These are phyloP conservation scores for Backusella macrospora DNA, from an alignment of 192 early-diverging fungal genomes.

Conservation along the genomic window DNA sequence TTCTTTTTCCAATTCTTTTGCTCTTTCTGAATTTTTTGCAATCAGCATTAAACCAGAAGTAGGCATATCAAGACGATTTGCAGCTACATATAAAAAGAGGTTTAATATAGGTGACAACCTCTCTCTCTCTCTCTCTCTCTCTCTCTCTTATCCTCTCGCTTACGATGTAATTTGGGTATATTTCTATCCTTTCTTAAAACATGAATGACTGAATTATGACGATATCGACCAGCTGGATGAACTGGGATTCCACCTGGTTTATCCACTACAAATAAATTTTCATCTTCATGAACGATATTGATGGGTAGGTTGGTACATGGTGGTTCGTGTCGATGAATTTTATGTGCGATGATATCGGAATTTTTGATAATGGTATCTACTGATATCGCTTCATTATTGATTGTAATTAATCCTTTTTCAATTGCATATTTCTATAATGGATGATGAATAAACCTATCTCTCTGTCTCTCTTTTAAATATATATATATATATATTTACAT, in stretches of 20 bases:
- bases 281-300: constrained; percentile 63
- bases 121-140: background rate
- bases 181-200: constrained; percentile 68
- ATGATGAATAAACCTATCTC: background rate
- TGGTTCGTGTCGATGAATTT: constrained; percentile 95
- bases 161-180: constrained; percentile 58
- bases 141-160: constrained; percentile 22
- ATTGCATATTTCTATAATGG: constrained; percentile 70
- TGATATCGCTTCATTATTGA: constrained; percentile 68
- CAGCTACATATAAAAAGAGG: constrained; percentile 47
- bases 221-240: constrained; percentile 81
- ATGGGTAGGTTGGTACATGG: constrained; percentile 72
- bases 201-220: constrained; percentile 81
- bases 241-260: constrained; percentile 93
- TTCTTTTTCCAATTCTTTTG: constrained; percentile 64
- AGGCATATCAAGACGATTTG: constrained; percentile 91
- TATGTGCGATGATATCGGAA: constrained; percentile 79
- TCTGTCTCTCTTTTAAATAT: background rate
- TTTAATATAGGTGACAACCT: background rate
- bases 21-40: constrained; percentile 57
- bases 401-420: constrained; percentile 72
- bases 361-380: constrained; percentile 71
- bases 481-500: constrained; percentile 67
- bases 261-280: constrained; percentile 79
- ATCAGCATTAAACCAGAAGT: constrained; percentile 93